Evolutionary conservation across 2,329 filamentous ascomycete species (phyloP).

Genomic region (Botrytis hyacinthi): DNA sequence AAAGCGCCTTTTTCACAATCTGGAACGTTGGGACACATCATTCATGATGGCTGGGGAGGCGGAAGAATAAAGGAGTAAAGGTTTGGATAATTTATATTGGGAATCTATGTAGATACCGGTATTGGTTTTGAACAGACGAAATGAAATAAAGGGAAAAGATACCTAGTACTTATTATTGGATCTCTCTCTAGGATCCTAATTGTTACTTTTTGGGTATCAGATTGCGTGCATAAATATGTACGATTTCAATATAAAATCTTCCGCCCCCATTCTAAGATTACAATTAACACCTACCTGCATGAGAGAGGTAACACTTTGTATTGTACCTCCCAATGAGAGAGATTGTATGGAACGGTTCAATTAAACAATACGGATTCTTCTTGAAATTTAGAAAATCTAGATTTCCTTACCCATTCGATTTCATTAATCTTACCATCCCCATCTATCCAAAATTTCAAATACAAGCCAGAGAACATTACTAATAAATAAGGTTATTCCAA

Average conservation of each 20-base stretch:
- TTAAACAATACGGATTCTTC: background rate
- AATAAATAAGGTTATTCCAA: background rate
- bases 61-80: background rate
- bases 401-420: background rate
- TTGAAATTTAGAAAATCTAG: background rate
- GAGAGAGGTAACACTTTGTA: background rate
- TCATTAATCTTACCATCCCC: background rate
- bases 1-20: background rate
- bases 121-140: background rate
- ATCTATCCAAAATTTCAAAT: background rate
- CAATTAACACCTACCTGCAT: no score
- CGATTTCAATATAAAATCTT: background rate
- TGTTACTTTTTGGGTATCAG: background rate
- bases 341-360: background rate
- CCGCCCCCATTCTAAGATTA: background rate
- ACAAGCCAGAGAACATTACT: background rate
- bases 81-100: background rate
- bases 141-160: background rate
- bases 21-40: background rate
- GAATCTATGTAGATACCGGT: background rate
- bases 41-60: slow-evolving; percentile 10
- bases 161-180: background rate
- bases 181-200: background rate
- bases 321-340: background rate
- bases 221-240: background rate